Percentiles rank a stretch among this genome's conserved stretches.
phyloP scores from a whole-genome alignment of 495 filamentous ascomycete species.

The Parathielavia appendiculata region DNA sequence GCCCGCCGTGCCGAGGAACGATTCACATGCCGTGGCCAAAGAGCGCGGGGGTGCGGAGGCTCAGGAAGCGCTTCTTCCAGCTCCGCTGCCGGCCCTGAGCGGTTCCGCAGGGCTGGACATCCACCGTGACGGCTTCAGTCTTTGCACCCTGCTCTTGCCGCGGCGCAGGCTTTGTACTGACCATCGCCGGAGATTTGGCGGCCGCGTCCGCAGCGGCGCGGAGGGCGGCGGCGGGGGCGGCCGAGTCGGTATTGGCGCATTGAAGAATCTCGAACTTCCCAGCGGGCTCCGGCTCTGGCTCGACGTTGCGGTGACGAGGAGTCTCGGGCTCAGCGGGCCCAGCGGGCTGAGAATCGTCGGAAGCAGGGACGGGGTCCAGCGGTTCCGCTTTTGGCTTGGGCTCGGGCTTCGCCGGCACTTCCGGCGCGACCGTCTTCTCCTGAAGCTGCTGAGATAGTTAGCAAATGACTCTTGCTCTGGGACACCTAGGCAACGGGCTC shows the following conservation, averaged over 20 bases:
- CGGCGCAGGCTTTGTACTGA: conserved; percentile 19
- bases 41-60: conserved; percentile 26
- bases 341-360: conserved; percentile 27
- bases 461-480: conserved; percentile 17
- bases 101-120: conserved; percentile 13
- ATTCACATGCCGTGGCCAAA: conserved; percentile 33
- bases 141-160: conserved; percentile 13
- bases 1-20: conserved; percentile 2
- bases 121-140: conserved; percentile 8
- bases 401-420: conserved; percentile 17
- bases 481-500: conserved; percentile 12
- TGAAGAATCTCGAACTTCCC: conserved; percentile 18
- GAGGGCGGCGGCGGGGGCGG: conserved; percentile 14
- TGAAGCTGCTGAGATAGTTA: conserved; percentile 17
- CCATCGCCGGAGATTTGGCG: conserved; percentile 14
- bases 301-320: conserved; percentile 24
- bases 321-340: conserved; percentile 26
- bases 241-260: conserved; percentile 8
- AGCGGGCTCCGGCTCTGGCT: conserved; percentile 26
- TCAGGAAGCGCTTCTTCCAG: conserved; percentile 29
- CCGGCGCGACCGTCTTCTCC: conserved; percentile 11
- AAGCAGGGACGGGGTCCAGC: conserved; percentile 15
- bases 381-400: conserved; percentile 12
- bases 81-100: conserved; percentile 23
- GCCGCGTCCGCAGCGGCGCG: conserved; percentile 9